Conservation (phyloP, 495 filamentous ascomycete species). For the Aspergillus saccharolyticus region DNA sequence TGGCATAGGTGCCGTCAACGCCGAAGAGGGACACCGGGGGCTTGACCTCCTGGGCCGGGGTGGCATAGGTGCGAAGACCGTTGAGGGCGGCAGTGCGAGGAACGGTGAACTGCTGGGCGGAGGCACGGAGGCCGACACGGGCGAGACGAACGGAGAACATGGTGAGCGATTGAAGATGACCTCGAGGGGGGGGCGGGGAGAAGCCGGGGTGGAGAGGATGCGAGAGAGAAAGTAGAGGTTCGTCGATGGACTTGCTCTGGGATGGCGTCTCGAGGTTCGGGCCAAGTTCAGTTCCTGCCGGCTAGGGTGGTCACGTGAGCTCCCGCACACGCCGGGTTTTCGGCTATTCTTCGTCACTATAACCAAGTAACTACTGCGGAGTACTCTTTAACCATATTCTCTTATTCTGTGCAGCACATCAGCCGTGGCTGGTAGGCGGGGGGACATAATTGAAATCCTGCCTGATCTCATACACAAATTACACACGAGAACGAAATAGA, state of each 20-base stretch:
- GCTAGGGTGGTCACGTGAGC: slow-evolving; percentile 33
- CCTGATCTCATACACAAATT: too few relatives aligned
- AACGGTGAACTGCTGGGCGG: slow-evolving; percentile 43
- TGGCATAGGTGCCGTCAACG: slow-evolving; percentile 96
- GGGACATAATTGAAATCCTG: too few relatives aligned
- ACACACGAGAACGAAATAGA: too few relatives aligned
- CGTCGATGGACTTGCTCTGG: slow-evolving; percentile 12
- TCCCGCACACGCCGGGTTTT: slow-evolving; percentile 26
- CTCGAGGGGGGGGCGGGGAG: slow-evolving; percentile 21
- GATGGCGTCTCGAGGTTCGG: slow-evolving; percentile 24
- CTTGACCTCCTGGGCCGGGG: slow-evolving; percentile 65
- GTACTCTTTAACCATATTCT: too few relatives aligned
- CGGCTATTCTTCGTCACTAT: slow-evolving; percentile 14
- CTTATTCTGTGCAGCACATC: too few relatives aligned
- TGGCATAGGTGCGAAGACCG: slow-evolving; percentile 67
- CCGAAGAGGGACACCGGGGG: slow-evolving; percentile 89
- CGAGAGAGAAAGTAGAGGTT: slow-evolving; percentile 6
- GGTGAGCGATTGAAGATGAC: slow-evolving; percentile 24
- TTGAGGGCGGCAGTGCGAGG: slow-evolving; percentile 42
- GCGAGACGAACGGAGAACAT: slow-evolving; percentile 46
- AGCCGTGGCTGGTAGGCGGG: too few relatives aligned
- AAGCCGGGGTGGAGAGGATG: slow-evolving; percentile 17
- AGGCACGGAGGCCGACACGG: slow-evolving; percentile 47
- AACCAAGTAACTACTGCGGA: too few relatives aligned
- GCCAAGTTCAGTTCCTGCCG: slow-evolving; percentile 39